Evolutionary conservation across 352 stramenopile species (phyloP).

Genomic region (Pythium periplocum): DNA sequence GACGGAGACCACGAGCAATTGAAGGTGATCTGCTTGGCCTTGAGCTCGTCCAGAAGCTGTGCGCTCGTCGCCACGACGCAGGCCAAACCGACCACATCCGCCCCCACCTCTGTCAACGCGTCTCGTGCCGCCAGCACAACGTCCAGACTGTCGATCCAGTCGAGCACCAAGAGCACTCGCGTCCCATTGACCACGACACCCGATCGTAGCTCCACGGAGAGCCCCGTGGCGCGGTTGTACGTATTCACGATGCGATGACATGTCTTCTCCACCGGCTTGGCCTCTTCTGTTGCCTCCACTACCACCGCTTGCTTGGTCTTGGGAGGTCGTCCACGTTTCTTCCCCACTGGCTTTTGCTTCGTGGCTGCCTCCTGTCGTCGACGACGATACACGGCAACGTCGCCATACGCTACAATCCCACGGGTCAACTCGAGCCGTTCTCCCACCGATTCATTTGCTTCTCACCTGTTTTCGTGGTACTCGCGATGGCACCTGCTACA

Average conservation of each 20-base stretch:
- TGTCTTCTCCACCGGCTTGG: not conserved
- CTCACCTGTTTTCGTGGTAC: conserved; percentile 32
- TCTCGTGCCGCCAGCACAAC: conserved; percentile 35
- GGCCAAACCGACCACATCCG: conserved; percentile 43
- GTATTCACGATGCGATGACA: conserved; percentile 6
- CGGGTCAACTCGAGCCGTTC: too few species aligned
- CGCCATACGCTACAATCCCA: conserved; percentile 16
- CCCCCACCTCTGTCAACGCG: conserved; percentile 29
- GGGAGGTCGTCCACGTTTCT: conserved; percentile 13
- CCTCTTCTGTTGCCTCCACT: not conserved
- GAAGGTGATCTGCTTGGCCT: conserved; percentile 28
- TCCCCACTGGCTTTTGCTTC: not conserved
- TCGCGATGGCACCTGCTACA: conserved; percentile 46
- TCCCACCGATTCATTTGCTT: too few species aligned
- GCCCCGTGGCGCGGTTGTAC: conserved; percentile 1
- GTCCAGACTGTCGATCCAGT: conserved; percentile 53
- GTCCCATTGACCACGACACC: not conserved
- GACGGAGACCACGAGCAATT: conserved; percentile 48
- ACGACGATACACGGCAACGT: conserved; percentile 24
- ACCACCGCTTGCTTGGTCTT: not conserved
- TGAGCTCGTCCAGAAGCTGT: conserved; percentile 30
- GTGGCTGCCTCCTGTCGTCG: not conserved
- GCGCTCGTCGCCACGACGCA: conserved; percentile 39
- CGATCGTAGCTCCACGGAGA: not conserved
- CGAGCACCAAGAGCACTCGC: conserved; percentile 24